phyloP scores from a whole-genome alignment of 441 rosid species.

The Theobroma grandiflorum region DNA sequence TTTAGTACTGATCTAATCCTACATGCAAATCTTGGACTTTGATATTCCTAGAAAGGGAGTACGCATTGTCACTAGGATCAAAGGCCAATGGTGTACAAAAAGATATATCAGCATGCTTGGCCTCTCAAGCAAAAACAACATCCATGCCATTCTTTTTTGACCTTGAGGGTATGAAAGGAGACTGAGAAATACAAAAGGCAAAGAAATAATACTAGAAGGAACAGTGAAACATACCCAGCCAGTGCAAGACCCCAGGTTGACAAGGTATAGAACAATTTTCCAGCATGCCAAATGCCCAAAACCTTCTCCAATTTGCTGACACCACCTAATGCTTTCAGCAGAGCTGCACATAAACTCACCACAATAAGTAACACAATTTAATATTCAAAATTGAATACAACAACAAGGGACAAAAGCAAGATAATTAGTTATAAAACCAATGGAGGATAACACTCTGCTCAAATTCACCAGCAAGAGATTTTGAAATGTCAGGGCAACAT shows the following conservation, averaged over 20 bases:
- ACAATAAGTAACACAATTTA: neutral
- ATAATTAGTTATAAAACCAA: neutral
- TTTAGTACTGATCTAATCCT: neutral
- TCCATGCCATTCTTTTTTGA: neutral
- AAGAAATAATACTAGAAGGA: slow-evolving; percentile 14
- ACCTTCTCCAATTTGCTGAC: slow-evolving; percentile 75
- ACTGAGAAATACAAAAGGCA: neutral
- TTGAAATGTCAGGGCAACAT: neutral
- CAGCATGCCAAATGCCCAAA: slow-evolving; percentile 86
- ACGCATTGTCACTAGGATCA: neutral
- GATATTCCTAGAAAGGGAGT: neutral
- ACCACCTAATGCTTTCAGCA: slow-evolving; percentile 67
- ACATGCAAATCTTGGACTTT: neutral
- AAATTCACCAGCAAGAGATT: neutral
- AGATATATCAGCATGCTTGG: neutral
- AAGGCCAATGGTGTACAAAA: neutral
- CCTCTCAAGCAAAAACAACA: slow-evolving; percentile 11
- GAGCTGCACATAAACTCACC: slow-evolving; percentile 50
- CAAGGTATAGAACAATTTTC: slow-evolving; percentile 75
- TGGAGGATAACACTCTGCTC: neutral
- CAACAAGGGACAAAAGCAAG: neutral
- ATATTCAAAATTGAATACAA: neutral
- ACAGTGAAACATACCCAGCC: slow-evolving; percentile 53
- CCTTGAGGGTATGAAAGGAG: neutral
- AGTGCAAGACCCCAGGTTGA: slow-evolving; percentile 91